Evolutionary conservation across 2,329 filamentous ascomycete genomes (phyloP).

Genomic region (Fusarium nygamai): DNA sequence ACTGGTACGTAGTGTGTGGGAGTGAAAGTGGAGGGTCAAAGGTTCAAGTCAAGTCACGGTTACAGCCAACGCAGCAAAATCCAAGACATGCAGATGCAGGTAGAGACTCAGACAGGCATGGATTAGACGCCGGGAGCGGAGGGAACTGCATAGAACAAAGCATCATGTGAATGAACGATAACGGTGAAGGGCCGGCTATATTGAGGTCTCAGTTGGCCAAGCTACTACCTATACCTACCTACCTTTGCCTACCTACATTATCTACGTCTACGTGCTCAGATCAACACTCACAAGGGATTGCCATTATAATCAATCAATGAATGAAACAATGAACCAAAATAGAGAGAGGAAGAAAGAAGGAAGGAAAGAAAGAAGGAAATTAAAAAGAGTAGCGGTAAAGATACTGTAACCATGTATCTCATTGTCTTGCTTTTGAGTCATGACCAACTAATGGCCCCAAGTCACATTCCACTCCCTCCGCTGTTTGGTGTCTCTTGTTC

Average conservation of each 20-base stretch:
- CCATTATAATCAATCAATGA: neutral
- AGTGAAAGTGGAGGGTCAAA: slow-evolving; percentile 10
- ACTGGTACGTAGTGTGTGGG: neutral
- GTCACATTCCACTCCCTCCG: slow-evolving; percentile 42
- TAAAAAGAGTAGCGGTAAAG: slow-evolving; percentile 16
- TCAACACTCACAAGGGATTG: neutral
- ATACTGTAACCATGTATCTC: neutral
- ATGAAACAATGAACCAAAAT: slow-evolving; percentile 1
- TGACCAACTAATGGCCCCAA: slow-evolving; percentile 17
- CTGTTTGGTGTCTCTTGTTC: slow-evolving; percentile 30
- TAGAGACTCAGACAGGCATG: neutral
- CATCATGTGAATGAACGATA: slow-evolving; percentile 38
- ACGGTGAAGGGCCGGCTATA: neutral
- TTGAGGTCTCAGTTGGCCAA: neutral
- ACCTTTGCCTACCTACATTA: neutral
- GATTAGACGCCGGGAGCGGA: slow-evolving; percentile 38
- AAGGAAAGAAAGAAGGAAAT: neutral
- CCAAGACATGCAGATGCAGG: slow-evolving; percentile 39
- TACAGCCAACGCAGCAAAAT: slow-evolving; percentile 36
- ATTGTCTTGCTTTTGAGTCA: slow-evolving; percentile 44
- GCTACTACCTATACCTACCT: neutral
- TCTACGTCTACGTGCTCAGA: neutral
- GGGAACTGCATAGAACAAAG: slow-evolving; percentile 31
- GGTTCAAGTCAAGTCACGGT: neutral
- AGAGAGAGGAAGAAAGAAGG: neutral